A percentile compares a stretch with the other conserved stretches of the same genome.
Evolutionary conservation across 805 yeast genomes (phyloP).

Genomic region (Hemisphaericaspora nanyangensis): DNA sequence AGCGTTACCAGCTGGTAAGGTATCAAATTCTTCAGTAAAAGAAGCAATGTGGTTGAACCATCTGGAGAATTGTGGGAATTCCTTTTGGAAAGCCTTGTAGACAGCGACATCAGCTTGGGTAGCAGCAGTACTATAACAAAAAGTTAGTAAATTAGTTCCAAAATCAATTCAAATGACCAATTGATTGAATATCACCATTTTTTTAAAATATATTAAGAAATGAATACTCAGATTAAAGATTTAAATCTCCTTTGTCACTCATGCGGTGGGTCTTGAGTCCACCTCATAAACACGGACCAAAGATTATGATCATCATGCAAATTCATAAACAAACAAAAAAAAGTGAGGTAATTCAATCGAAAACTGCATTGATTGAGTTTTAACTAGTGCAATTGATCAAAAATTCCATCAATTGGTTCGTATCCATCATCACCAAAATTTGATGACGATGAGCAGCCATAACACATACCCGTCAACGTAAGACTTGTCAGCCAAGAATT

Average conservation of each 20-base stretch:
- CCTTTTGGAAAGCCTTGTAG: constrained; percentile 88
- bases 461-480: constrained; percentile 97
- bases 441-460: too few species aligned
- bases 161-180: too few species aligned
- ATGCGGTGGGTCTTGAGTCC: constrained; percentile 92
- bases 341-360: too few species aligned
- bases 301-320: constrained; percentile 61
- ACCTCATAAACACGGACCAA: constrained; percentile 98
- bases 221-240: constrained; percentile 20
- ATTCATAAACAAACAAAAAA: neutral
- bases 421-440: too few species aligned
- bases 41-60: constrained; percentile 99
- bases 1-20: constrained; percentile 75
- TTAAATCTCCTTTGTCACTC: constrained; percentile 65
- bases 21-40: constrained; percentile 76
- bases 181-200: too few species aligned
- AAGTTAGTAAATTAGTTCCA: constrained; percentile 14
- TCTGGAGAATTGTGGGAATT: constrained; percentile 93
- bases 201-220: too few species aligned
- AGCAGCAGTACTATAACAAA: constrained; percentile 69
- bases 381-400: too few species aligned
- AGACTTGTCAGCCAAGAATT: constrained; percentile 85
- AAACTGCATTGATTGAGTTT: too few species aligned
- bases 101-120: constrained; percentile 94
- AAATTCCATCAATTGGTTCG: too few species aligned